phyloP scores from a whole-genome alignment of 1,139 yeast genomes.

The Saccharomyces hybrid region DNA sequence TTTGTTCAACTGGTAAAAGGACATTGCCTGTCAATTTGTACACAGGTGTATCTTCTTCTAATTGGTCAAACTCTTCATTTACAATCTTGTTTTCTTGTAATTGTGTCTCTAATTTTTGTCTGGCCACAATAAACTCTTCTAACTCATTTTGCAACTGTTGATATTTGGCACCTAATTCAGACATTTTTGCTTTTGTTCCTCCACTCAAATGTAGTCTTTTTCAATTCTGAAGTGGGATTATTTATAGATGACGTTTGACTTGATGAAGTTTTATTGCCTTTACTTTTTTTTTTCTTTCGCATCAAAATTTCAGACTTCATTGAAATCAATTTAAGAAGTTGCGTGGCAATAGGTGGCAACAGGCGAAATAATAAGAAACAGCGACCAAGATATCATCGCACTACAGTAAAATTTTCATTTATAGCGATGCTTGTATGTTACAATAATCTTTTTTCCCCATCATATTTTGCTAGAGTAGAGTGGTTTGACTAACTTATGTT shows the following conservation, averaged over 20 bases:
- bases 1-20: slow-evolving; percentile 75
- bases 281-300: not conserved
- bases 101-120: slow-evolving; percentile 71
- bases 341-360: not conserved
- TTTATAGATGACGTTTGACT: not conserved
- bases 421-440: slow-evolving; percentile 4
- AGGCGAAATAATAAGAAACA: not conserved
- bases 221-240: not conserved
- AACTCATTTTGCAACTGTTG: slow-evolving; percentile 35
- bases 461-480: not conserved
- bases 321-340: not conserved
- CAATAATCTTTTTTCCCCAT: not conserved
- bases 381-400: not conserved
- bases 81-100: slow-evolving; percentile 89
- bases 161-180: slow-evolving; percentile 23
- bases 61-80: slow-evolving; percentile 61
- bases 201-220: not conserved
- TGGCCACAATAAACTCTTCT: slow-evolving; percentile 47
- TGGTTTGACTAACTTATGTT: slow-evolving; percentile 9
- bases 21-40: slow-evolving; percentile 91
- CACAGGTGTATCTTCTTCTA: slow-evolving; percentile 60
- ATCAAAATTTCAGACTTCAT: not conserved
- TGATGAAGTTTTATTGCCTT: not conserved
- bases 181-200: slow-evolving; percentile 5
- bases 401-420: not conserved